These are phyloP conservation scores for Trichoderma asperellum DNA, from an alignment of 2,329 filamentous ascomycete genomes.

Conservation along the genomic window DNA sequence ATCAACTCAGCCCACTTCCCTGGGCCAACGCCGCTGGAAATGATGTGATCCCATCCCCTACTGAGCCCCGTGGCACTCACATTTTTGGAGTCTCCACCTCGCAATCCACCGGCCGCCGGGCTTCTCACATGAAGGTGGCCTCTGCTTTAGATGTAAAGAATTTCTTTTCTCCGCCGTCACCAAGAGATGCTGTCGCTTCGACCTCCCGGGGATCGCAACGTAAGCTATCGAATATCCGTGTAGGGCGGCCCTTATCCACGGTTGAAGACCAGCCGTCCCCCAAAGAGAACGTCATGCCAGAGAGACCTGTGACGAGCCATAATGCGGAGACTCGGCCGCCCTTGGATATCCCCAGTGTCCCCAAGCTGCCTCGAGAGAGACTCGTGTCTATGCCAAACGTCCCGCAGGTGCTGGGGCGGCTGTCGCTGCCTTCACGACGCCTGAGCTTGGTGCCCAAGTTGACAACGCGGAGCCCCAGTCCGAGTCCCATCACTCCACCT, in stretches of 20 bases:
- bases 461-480: conserved; percentile 3
- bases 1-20: conserved; percentile 30
- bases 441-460: conserved; percentile 33
- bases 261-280: conserved; percentile 60
- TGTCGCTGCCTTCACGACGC: conserved; percentile 32
- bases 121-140: conserved; percentile 46
- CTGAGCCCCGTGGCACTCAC: conserved; percentile 42
- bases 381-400: conserved; percentile 16
- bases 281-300: conserved; percentile 32
- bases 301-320: conserved; percentile 39
- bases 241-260: conserved; percentile 57
- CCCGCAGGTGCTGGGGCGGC: neutral
- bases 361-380: conserved; percentile 8
- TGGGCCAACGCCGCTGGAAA: conserved; percentile 25
- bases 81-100: conserved; percentile 62
- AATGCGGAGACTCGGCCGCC: neutral
- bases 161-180: conserved; percentile 27
- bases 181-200: conserved; percentile 30
- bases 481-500: neutral
- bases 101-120: conserved; percentile 51
- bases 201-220: conserved; percentile 39
- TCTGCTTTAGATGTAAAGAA: conserved; percentile 28
- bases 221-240: conserved; percentile 51
- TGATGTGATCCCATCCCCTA: conserved; percentile 27
- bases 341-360: neutral